phyloP scores from a whole-genome alignment of 2,329 filamentous ascomycete species.

The Hypoxylon rubiginosum region DNA sequence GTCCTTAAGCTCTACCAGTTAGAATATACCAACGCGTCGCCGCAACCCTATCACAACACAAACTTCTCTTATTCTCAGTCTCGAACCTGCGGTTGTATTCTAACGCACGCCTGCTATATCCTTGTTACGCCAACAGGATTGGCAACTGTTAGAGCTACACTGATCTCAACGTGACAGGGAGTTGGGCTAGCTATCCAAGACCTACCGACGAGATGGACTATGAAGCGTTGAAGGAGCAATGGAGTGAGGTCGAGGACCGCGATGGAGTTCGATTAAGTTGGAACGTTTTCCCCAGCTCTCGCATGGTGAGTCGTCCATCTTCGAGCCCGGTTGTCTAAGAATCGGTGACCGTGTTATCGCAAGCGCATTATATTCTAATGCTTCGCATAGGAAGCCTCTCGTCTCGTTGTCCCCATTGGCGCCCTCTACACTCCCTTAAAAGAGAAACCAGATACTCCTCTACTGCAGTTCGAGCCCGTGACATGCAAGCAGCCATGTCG shows the following conservation, averaged over 20 bases:
- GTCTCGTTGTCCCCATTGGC: slow-evolving; percentile 95
- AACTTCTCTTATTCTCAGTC: not conserved
- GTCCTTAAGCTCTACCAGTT: slow-evolving; percentile 22
- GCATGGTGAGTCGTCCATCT: slow-evolving; percentile 77
- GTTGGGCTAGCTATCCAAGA: slow-evolving; percentile 26
- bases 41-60: not conserved
- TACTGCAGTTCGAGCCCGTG: slow-evolving; percentile 95
- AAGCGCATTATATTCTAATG: slow-evolving; percentile 38
- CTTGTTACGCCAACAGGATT: slow-evolving; percentile 7
- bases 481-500: slow-evolving; percentile 97
- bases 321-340: not conserved
- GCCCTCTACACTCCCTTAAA: slow-evolving; percentile 96
- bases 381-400: slow-evolving; percentile 81
- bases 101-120: slow-evolving; percentile 4
- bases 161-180: slow-evolving; percentile 20
- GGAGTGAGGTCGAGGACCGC: slow-evolving; percentile 95
- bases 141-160: slow-evolving; percentile 20
- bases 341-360: slow-evolving; percentile 21
- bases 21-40: slow-evolving; percentile 6
- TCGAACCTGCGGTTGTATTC: not conserved
- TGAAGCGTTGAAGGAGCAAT: slow-evolving; percentile 93
- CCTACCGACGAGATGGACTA: slow-evolving; percentile 77
- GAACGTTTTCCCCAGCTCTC: slow-evolving; percentile 98
- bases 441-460: slow-evolving; percentile 89
- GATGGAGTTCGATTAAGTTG: slow-evolving; percentile 97